These are phyloP conservation scores for Periconia digitata DNA, from an alignment of 2,329 filamentous ascomycete genomes.

Conservation along the genomic window DNA sequence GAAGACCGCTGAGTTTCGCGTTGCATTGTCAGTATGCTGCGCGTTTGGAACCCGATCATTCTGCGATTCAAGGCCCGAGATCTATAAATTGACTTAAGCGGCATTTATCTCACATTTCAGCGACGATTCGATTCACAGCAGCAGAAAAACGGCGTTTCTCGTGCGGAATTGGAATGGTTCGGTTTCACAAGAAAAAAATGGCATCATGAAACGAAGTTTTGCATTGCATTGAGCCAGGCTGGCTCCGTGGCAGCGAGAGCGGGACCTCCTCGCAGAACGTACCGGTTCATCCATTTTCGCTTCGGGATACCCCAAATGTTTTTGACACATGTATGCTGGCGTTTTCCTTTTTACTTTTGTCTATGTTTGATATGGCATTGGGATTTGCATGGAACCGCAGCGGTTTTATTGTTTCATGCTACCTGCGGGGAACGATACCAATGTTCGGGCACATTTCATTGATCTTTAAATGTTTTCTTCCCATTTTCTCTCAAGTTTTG, in stretches of 20 bases:
- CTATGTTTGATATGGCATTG: not conserved
- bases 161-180: conserved; percentile 1
- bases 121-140: not conserved
- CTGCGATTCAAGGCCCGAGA: too few relatives aligned
- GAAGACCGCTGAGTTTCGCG: too few relatives aligned
- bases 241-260: conserved; percentile 8
- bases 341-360: not conserved
- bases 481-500: not conserved
- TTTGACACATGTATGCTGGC: not conserved
- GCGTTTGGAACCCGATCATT: not conserved
- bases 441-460: not conserved
- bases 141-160: not conserved
- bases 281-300: conserved; percentile 1
- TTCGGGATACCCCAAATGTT: conserved; percentile 8
- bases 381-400: not conserved
- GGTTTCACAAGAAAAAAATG: not conserved
- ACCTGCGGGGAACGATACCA: not conserved
- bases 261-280: conserved; percentile 1
- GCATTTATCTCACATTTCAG: not conserved
- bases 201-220: not conserved
- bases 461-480: not conserved
- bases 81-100: not conserved
- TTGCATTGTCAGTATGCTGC: too few relatives aligned
- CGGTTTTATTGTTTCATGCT: not conserved
- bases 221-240: conserved; percentile 4